phyloP scores from a whole-genome alignment of 2,329 filamentous ascomycete genomes.

The Neofusicoccum sp. region DNA sequence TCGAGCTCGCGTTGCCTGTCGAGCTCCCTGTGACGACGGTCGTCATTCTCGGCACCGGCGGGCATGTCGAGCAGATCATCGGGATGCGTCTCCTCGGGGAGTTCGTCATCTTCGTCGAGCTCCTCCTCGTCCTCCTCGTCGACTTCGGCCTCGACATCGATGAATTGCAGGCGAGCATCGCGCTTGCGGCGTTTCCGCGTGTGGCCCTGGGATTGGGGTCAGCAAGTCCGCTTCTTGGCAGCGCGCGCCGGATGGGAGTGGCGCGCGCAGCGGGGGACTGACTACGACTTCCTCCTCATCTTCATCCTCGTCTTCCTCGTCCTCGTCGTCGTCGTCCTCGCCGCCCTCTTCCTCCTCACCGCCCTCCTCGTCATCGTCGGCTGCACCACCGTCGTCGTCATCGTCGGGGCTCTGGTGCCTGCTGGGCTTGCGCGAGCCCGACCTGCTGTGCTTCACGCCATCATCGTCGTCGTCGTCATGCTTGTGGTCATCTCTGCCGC shows the following conservation, averaged over 20 bases:
- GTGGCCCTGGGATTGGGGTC: slow-evolving; percentile 54
- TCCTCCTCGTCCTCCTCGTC: slow-evolving; percentile 93
- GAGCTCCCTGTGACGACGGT: slow-evolving; percentile 89
- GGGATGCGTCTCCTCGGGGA: slow-evolving; percentile 86
- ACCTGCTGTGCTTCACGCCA: slow-evolving; percentile 25
- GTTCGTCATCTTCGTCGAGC: slow-evolving; percentile 76
- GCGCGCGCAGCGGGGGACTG: not conserved
- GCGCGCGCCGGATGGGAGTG: slow-evolving; percentile 42
- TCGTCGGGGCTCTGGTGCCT: slow-evolving; percentile 45
- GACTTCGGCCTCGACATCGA: slow-evolving; percentile 98
- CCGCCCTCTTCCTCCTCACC: slow-evolving; percentile 43
- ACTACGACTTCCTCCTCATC: slow-evolving; percentile 51
- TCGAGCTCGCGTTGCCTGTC: slow-evolving; percentile 89
- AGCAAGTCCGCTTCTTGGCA: slow-evolving; percentile 27
- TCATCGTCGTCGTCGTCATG: slow-evolving; percentile 52
- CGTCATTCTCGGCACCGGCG: slow-evolving; percentile 78
- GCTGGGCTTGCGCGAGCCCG: slow-evolving; percentile 24
- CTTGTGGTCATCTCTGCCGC: slow-evolving; percentile 40
- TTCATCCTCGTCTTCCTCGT: slow-evolving; percentile 53
- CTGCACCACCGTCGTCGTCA: slow-evolving; percentile 22
- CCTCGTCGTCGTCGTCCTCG: slow-evolving; percentile 43
- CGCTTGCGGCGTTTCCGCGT: slow-evolving; percentile 78
- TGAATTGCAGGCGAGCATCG: slow-evolving; percentile 79
- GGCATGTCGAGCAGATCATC: slow-evolving; percentile 81
- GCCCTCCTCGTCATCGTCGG: slow-evolving; percentile 38